phyloP scores from a whole-genome alignment of 2,329 filamentous ascomycete genomes.

The Sporothrix luriei region DNA sequence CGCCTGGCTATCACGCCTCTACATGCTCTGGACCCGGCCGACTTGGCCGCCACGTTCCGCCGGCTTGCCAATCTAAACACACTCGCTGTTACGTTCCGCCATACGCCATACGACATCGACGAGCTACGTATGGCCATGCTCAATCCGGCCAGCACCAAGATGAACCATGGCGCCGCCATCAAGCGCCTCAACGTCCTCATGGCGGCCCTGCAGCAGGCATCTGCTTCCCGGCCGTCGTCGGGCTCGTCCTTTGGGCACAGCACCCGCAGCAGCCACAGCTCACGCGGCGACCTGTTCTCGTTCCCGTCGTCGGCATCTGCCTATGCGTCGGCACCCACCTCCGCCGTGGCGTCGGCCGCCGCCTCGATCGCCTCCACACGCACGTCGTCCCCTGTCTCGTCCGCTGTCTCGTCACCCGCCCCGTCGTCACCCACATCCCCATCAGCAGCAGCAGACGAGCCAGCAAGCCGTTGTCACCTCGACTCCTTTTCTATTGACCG shows the following conservation, averaged over 20 bases:
- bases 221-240: neutral
- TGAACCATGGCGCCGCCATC: constrained; percentile 46
- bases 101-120: constrained; percentile 47
- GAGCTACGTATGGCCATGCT: constrained; percentile 46
- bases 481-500: constrained; percentile 48
- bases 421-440: constrained; percentile 26
- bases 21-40: constrained; percentile 39
- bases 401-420: constrained; percentile 28
- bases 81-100: constrained; percentile 49
- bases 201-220: constrained; percentile 34
- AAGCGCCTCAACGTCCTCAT: constrained; percentile 41
- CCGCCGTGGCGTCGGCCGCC: constrained; percentile 13
- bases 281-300: constrained; percentile 11
- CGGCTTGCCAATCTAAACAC: constrained; percentile 47
- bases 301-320: neutral
- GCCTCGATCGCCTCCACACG: constrained; percentile 29
- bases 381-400: constrained; percentile 26
- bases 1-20: constrained; percentile 45
- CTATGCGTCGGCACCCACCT: constrained; percentile 3
- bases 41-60: constrained; percentile 43
- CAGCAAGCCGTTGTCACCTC: constrained; percentile 35
- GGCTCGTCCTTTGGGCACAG: constrained; percentile 8
- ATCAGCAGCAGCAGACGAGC: neutral
- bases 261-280: constrained; percentile 23
- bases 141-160: constrained; percentile 47